Evolutionary conservation across 2,329 filamentous ascomycete genomes (phyloP).

Genomic region (Aspergillus costaricaensis): DNA sequence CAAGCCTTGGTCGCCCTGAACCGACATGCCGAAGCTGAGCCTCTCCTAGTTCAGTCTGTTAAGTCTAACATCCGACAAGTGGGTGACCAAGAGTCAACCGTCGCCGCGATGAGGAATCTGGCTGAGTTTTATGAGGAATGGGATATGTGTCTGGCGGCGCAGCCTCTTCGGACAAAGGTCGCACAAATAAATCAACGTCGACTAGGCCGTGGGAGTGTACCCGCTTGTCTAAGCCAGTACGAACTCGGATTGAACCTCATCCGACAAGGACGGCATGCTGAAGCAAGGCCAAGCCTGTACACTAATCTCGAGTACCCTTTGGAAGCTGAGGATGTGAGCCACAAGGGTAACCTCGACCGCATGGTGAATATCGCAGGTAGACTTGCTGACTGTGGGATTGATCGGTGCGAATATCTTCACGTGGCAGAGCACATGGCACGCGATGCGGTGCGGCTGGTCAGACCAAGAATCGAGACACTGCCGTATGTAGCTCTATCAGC

Average conservation of each 20-base stretch:
- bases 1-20: background rate
- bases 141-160: background rate
- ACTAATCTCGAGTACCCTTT: background rate
- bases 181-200: background rate
- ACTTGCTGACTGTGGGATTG: background rate
- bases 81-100: background rate
- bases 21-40: background rate
- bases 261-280: background rate
- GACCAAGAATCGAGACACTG: background rate
- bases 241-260: conserved; percentile 1
- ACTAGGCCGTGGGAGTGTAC: background rate
- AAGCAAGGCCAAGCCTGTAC: background rate
- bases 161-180: background rate
- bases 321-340: background rate
- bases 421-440: background rate
- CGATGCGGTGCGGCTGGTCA: background rate
- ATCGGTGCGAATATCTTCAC: background rate
- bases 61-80: background rate
- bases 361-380: background rate
- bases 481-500: background rate
- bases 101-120: background rate
- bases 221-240: background rate
- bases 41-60: background rate
- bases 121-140: background rate
- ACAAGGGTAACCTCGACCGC: background rate